Base-by-base conservation (phyloP, 2,329 filamentous ascomycete genomes). In the Davidsoniella neocaledoniae region DNA sequence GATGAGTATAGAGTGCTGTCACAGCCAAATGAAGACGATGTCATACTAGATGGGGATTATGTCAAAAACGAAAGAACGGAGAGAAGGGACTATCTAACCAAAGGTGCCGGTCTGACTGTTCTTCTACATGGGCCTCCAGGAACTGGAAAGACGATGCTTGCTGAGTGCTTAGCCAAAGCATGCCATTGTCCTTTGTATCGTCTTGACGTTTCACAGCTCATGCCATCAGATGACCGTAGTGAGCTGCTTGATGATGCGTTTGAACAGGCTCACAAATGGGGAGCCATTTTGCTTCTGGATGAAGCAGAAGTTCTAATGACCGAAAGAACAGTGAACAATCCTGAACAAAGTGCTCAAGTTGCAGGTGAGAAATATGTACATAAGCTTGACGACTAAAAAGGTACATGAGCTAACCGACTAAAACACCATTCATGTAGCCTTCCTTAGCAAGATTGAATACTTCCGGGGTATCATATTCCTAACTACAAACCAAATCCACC, bases 81-180 rank as follows among this genome's bases (percentile, higher is more conserved):
- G 21, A 17, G 16, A 8, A 5, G 17, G 17, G 17, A 42, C 16
- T 42, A 12, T 49, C 56, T 62, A 14, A 65, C 64, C 53, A 66
- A 71, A 57, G 58, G 66, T 10, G 60, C 66, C 46, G 68, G 67
- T 4, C 60, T 71, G 17, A 64, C 72, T 42, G 63, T 68, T 40
- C 62, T 72, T 1, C 61, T 72, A 3, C 66, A 65, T 25, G 65
- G 86, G 3, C 83, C 85, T 5, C 86, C 87, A 0, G 87, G 86
- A 19, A 90, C 86, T 0, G 87, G 87, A 46, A 94, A 94, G 66
- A 93, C 86, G 0, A 70, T 94, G 5, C 94, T 86, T 0, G 86
- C 84, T 1, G 86, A 94, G 61, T 83, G 16, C 40, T 42, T 42
- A 10, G 17, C 40, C 17, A 23, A 19, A 23, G 16, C 21, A 12